A percentile compares a stretch with the other conserved stretches of the same genome.
phyloP scores from a whole-genome alignment of 139 green algal species.

The Nannochloris sp. region DNA sequence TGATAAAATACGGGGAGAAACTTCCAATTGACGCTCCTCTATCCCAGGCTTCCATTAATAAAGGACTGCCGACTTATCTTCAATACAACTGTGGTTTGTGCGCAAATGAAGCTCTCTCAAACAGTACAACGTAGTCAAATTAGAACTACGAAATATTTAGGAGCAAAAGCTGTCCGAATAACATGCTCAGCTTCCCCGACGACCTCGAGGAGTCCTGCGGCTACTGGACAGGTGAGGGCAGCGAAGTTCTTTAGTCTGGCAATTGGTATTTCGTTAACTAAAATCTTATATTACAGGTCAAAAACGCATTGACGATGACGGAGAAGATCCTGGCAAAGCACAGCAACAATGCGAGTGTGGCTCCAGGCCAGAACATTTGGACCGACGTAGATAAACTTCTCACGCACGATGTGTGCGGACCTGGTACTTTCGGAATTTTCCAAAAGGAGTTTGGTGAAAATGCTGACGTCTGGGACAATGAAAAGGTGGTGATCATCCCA shows the following conservation, averaged over 20 bases:
- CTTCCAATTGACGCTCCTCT: no score
- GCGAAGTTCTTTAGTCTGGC: neutral
- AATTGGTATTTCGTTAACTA: neutral
- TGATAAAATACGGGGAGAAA: no score
- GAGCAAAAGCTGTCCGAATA: slow-evolving; percentile 3
- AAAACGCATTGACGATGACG: slow-evolving; percentile 86
- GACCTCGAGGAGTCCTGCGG: slow-evolving; percentile 30
- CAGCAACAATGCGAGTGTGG: slow-evolving; percentile 51
- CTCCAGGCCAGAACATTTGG: slow-evolving; percentile 90
- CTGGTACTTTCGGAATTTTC: slow-evolving; percentile 91
- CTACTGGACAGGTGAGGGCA: slow-evolving; percentile 42
- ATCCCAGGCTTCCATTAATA: no score
- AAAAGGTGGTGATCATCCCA: slow-evolving; percentile 88
- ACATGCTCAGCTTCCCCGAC: slow-evolving; percentile 16
- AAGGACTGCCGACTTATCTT: no score
- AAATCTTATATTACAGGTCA: slow-evolving; percentile 49
- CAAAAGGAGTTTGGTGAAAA: slow-evolving; percentile 89
- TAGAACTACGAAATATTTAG: neutral
- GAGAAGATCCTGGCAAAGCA: slow-evolving; percentile 90
- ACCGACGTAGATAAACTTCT: slow-evolving; percentile 86
- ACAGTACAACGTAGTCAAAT: neutral
- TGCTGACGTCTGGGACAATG: slow-evolving; percentile 83
- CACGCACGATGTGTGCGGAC: slow-evolving; percentile 92
- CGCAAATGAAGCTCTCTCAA: neutral
- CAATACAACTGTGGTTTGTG: no score